Percentiles rank a stretch among this genome's conserved stretches.
phyloP scores from a whole-genome alignment of 2,329 filamentous ascomycete species.

The Phaeophleospora eucalypticola region DNA sequence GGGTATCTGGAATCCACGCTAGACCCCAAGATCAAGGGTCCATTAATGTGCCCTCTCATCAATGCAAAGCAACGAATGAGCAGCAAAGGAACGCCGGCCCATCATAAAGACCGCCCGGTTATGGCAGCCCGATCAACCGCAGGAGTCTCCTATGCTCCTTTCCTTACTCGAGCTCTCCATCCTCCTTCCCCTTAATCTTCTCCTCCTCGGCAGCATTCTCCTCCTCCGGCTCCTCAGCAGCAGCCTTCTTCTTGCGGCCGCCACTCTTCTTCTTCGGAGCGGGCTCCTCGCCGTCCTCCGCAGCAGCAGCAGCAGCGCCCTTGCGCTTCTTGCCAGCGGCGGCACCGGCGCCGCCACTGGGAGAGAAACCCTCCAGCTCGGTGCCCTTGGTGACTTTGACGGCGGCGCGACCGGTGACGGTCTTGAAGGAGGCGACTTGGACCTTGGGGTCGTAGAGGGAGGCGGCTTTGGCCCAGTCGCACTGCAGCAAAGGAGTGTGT shows the following conservation, averaged over 20 bases:
- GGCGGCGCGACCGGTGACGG: slow-evolving; percentile 10
- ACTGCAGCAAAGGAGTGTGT: slow-evolving; percentile 3
- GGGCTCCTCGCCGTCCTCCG: slow-evolving; percentile 6
- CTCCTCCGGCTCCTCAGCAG: slow-evolving; percentile 9
- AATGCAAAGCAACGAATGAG: too few relatives aligned
- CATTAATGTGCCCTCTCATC: too few relatives aligned
- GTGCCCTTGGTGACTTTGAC: slow-evolving; percentile 5
- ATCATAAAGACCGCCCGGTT: too few relatives aligned
- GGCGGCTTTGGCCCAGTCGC: slow-evolving; percentile 16
- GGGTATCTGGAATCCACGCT: too few relatives aligned
- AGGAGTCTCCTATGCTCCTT: too few relatives aligned
- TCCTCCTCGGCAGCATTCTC: slow-evolving; percentile 5
- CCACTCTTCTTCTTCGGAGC: slow-evolving; percentile 12
- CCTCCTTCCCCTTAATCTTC: slow-evolving; percentile 9
- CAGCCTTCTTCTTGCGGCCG: slow-evolving; percentile 3
- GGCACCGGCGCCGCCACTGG: neutral
- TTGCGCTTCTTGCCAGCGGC: slow-evolving; percentile 10
- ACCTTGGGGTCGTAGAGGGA: slow-evolving; percentile 15
- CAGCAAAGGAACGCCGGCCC: too few relatives aligned
- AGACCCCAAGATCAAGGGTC: too few relatives aligned
- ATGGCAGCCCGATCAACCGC: too few relatives aligned
- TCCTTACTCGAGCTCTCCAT: too few relatives aligned
- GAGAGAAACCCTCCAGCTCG: neutral
- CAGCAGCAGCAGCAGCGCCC: neutral
- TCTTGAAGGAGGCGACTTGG: slow-evolving; percentile 21